Conservation (phyloP, 495 filamentous ascomycete genomes). For the Aspergillus cristatus region DNA sequence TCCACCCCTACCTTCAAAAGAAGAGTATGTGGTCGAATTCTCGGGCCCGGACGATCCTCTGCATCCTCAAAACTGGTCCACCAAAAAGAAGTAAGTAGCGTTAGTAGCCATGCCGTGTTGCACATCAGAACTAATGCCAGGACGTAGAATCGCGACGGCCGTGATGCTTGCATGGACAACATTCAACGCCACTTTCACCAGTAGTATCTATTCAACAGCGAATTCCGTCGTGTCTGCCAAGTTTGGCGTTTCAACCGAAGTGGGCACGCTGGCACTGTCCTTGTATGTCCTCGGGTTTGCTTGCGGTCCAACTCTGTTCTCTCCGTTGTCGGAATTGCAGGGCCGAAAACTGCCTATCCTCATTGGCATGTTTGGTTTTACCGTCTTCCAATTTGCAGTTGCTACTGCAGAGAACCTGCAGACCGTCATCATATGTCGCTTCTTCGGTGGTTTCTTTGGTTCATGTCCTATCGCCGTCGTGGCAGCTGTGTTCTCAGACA, state of each 20-base stretch:
- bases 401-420: conserved; percentile 72
- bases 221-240: conserved; percentile 33
- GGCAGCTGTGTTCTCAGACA: conserved; percentile 80
- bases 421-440: conserved; percentile 73
- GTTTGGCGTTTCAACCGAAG: conserved; percentile 47
- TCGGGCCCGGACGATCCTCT: conserved; percentile 68
- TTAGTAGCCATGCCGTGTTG: not conserved
- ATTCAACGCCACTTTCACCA: conserved; percentile 61
- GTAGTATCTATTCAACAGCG: conserved; percentile 47
- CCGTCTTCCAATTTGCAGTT: conserved; percentile 62
- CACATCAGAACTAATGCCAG: no score
- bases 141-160: conserved; percentile 47
- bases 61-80: conserved; percentile 77
- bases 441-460: conserved; percentile 69
- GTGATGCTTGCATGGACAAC: conserved; percentile 74
- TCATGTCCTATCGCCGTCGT: conserved; percentile 76
- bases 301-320: conserved; percentile 53
- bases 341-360: conserved; percentile 58
- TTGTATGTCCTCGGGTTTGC: conserved; percentile 56
- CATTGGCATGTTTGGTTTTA: conserved; percentile 69
- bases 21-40: conserved; percentile 86
- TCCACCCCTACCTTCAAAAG: conserved; percentile 57
- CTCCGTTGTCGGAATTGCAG: conserved; percentile 54
- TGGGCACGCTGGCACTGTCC: conserved; percentile 46
- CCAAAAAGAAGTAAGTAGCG: conserved; percentile 58